Conservation (phyloP, 75 land plant genomes). For the Cupressus sempervirens region DNA sequence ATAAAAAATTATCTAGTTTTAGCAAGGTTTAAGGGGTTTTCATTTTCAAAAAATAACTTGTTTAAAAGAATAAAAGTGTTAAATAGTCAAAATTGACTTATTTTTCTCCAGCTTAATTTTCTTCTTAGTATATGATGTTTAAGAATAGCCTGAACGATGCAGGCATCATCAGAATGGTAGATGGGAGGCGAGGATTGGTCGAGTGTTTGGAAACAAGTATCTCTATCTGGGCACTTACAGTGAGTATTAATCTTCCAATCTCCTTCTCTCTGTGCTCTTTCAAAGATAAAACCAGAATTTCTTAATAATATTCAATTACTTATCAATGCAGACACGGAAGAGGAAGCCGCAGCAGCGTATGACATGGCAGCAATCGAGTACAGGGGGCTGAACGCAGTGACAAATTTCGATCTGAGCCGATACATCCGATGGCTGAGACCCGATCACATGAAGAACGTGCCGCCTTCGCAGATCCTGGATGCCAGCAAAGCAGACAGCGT, state of each 20-base stretch:
- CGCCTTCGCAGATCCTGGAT: not conserved
- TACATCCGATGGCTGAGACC: constrained; percentile 19
- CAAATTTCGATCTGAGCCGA: constrained; percentile 69
- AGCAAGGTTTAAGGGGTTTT: too few relatives aligned
- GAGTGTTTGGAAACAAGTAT: constrained; percentile 76
- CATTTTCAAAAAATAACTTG: too few relatives aligned
- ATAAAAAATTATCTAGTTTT: too few relatives aligned
- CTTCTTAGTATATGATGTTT: too few relatives aligned
- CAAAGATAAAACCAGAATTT: too few relatives aligned
- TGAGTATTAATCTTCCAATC: constrained; percentile 16
- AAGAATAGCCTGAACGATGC: not conserved
- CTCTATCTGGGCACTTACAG: constrained; percentile 74
- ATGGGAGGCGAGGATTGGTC: constrained; percentile 86
- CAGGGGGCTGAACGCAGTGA: constrained; percentile 72
- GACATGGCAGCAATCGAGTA: constrained; percentile 75
- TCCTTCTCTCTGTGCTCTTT: too few relatives aligned
- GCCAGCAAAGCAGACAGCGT: not conserved
- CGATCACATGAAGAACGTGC: not conserved
- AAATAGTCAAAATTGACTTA: too few relatives aligned
- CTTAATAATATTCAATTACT: not conserved
- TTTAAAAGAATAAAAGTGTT: too few relatives aligned
- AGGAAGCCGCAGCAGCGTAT: constrained; percentile 76
- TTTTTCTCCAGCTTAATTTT: too few relatives aligned
- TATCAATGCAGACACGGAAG: constrained; percentile 43
- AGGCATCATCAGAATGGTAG: constrained; percentile 76